Conservation (phyloP, 768 basidiomycete species). For the Gelatoporia subvermispora region DNA sequence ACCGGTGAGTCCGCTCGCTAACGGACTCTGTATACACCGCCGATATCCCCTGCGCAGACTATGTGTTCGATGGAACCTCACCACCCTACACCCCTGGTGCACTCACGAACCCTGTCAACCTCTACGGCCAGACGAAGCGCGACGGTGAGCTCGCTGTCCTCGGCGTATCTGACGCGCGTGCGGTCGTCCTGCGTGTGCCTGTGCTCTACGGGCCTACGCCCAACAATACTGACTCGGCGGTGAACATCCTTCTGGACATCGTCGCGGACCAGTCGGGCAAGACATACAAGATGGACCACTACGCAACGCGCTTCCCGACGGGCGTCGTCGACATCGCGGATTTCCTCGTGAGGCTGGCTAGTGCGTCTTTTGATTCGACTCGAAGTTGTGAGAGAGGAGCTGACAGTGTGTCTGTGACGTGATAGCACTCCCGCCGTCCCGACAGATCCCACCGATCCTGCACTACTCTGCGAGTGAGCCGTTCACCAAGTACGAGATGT, state of each 20-base stretch:
- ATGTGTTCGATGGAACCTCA: conserved; percentile 92
- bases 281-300: conserved; percentile 93
- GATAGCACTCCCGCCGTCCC: conserved; percentile 29
- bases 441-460: conserved; percentile 60
- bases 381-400: background rate
- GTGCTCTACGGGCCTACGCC: conserved; percentile 89
- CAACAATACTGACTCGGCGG: conserved; percentile 81
- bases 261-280: conserved; percentile 86
- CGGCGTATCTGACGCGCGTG: conserved; percentile 49
- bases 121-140: conserved; percentile 84
- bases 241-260: conserved; percentile 85
- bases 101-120: conserved; percentile 76
- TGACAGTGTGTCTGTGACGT: background rate
- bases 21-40: background rate
- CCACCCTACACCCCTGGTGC: conserved; percentile 82
- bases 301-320: conserved; percentile 88
- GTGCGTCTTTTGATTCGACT: conserved; percentile 43
- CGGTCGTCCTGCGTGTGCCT: conserved; percentile 80
- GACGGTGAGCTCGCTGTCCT: conserved; percentile 83
- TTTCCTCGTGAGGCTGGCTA: conserved; percentile 72
- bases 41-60: conserved; percentile 49
- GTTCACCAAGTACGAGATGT: conserved; percentile 92
- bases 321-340: conserved; percentile 83
- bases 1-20: conserved; percentile 69
- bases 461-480: conserved; percentile 84